A percentile compares a stretch with the other conserved stretches of the same genome.
These are phyloP conservation scores for Hamiltosporidium magnivora DNA, from an alignment of 371 early-diverging fungal species.

Conservation along the genomic window DNA sequence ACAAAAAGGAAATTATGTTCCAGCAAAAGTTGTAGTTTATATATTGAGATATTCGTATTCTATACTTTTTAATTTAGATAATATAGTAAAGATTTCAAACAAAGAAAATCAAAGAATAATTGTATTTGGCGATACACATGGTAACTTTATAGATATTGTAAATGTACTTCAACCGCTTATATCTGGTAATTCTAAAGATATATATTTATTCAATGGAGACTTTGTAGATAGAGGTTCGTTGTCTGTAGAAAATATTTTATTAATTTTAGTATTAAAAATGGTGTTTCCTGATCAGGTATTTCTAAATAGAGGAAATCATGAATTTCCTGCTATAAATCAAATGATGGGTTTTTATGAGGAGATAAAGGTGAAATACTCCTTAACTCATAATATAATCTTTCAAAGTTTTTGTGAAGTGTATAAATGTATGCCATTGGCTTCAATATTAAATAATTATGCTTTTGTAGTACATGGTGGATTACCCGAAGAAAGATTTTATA, in stretches of 20 bases:
- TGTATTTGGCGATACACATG: constrained; percentile 95
- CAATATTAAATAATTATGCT: constrained; percentile 73
- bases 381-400: constrained; percentile 62
- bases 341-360: constrained; percentile 92
- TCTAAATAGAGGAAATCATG: constrained; percentile 87
- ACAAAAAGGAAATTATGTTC: too few species aligned
- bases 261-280: constrained; percentile 63
- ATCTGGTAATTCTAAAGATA: constrained; percentile 69
- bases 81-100: constrained; percentile 43
- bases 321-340: constrained; percentile 87
- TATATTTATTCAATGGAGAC: constrained; percentile 84
- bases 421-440: constrained; percentile 76
- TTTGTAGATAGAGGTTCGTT: constrained; percentile 91
- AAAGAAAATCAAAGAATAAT: constrained; percentile 65
- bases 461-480: constrained; percentile 92
- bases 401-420: constrained; percentile 79
- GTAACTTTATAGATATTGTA: constrained; percentile 87
- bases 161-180: constrained; percentile 57
- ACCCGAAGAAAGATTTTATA: constrained; percentile 58
- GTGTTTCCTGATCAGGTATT: constrained; percentile 71
- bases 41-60: not conserved
- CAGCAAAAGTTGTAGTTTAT: too few species aligned
- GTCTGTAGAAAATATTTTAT: constrained; percentile 77
- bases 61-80: not conserved
- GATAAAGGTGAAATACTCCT: constrained; percentile 74